Evolutionary conservation across 2,329 filamentous ascomycete genomes (phyloP), one percentile per base, ranked within the genome.

Genomic region (Botrytis squamosa): DNA sequence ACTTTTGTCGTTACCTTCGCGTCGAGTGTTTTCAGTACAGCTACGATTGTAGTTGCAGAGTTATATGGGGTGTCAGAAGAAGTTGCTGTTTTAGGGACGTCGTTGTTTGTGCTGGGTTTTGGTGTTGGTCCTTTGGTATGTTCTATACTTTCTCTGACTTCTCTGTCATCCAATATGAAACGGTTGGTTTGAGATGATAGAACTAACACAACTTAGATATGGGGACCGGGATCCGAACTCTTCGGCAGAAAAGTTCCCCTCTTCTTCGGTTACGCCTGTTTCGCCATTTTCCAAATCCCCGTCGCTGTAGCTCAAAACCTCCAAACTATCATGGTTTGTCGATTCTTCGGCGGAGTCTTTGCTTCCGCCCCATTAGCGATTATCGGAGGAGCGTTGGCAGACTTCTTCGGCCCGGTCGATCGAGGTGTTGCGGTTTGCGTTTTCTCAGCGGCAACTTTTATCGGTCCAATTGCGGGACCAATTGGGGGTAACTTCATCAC

Each of bases 21-120:
- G 4, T 79, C 77, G 1, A 76, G 74, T 52, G 76, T 79, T 38
- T 80, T 79, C 69, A 78, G 76, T 62, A 80, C 74, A 38, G 78
- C 77, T 3, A 80, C 77, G 7, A 33, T 75, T 0, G 57, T 71
- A 3, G 75, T 77, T 8, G 75, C 79, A 29, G 73, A 75, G 44
- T 40, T 75, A 7, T 80, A 75, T 62, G 64, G 68, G 5, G 77
- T 80, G 14, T 76, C 75, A n/a, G 74, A 75, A 14, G 82, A 55
- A 78, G 83, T 93, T 1, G 87, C 86, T 0, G 86, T 89, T 0
- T 90, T 94, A 68, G 89, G 91, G 72, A 89, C 93, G 20, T 84
- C 83, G 0, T 85, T 93, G 69, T 93, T 90, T 83, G 90, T 93
- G 22, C 82, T 93, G 14, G 90, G 90, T 52, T 91, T 93, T 65